Conservation (phyloP, 2,329 filamentous ascomycete species). For the Bipolaris sorokiniana region DNA sequence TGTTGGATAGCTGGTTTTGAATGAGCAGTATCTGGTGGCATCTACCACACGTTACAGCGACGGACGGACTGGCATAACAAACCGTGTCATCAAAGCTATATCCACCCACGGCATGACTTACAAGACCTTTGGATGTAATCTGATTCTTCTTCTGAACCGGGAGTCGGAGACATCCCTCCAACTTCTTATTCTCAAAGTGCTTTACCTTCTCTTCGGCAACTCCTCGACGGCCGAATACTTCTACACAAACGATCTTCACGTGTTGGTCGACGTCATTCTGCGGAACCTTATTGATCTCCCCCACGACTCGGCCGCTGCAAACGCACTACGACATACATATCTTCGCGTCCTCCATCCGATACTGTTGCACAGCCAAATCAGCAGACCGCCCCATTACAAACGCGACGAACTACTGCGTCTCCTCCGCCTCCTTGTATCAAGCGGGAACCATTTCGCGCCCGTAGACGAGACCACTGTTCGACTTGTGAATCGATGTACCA, state of each 20-base stretch:
- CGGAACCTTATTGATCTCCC: slow-evolving; percentile 96
- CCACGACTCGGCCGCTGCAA: slow-evolving; percentile 66
- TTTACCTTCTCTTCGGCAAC: slow-evolving; percentile 95
- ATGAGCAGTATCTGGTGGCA: slow-evolving; percentile 96
- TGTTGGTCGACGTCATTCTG: slow-evolving; percentile 93
- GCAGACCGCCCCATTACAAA: slow-evolving; percentile 88
- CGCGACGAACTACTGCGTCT: slow-evolving; percentile 80
- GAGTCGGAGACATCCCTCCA: slow-evolving; percentile 93
- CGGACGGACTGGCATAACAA: slow-evolving; percentile 70
- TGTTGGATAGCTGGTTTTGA: slow-evolving; percentile 76
- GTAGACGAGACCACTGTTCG: slow-evolving; percentile 80
- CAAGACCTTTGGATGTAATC: slow-evolving; percentile 96
- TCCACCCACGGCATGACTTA: slow-evolving; percentile 80
- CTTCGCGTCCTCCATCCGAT: slow-evolving; percentile 90
- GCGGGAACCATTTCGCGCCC: slow-evolving; percentile 77
- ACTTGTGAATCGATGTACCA: slow-evolving; percentile 75
- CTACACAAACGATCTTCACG: slow-evolving; percentile 95
- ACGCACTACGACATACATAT: slow-evolving; percentile 84
- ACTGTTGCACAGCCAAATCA: slow-evolving; percentile 88
- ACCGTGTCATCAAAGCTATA: slow-evolving; percentile 90
- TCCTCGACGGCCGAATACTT: slow-evolving; percentile 95
- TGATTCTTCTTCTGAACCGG: slow-evolving; percentile 92
- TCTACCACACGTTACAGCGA: slow-evolving; percentile 51
- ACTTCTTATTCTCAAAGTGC: slow-evolving; percentile 91
- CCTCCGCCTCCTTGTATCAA: slow-evolving; percentile 69